phyloP scores from a whole-genome alignment of 1,139 yeast genomes.

The Ogataea hybrid region DNA sequence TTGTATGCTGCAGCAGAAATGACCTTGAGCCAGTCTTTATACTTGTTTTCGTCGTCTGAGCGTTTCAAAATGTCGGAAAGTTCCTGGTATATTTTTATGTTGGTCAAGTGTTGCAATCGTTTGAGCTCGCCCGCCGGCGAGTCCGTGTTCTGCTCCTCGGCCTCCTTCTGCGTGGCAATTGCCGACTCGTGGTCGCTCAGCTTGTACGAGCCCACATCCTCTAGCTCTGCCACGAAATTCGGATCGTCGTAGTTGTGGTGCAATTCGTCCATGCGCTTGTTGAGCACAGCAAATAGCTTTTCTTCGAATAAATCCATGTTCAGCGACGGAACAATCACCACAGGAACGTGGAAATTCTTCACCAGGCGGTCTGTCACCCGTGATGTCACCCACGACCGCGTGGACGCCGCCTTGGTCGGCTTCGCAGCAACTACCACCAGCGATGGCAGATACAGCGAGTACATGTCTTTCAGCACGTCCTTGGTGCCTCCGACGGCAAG shows the following conservation, averaged over 20 bases:
- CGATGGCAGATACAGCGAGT: conserved; percentile 62
- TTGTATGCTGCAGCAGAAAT: conserved; percentile 32
- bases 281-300: conserved; percentile 33
- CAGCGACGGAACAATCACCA: conserved; percentile 63
- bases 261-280: conserved; percentile 46
- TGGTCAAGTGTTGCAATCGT: conserved; percentile 24
- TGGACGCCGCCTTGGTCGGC: conserved; percentile 52
- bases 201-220: conserved; percentile 26
- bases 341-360: conserved; percentile 64
- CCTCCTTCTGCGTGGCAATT: conserved; percentile 10
- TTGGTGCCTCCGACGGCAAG: conserved; percentile 59
- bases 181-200: conserved; percentile 24
- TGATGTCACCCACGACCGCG: conserved; percentile 60
- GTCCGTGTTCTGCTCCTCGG: conserved; percentile 8
- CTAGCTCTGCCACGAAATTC: conserved; percentile 21
- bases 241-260: conserved; percentile 35
- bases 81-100: conserved; percentile 26
- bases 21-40: conserved; percentile 28
- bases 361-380: conserved; percentile 63
- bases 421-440: conserved; percentile 60
- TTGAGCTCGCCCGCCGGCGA: conserved; percentile 23
- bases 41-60: conserved; percentile 27
- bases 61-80: conserved; percentile 22
- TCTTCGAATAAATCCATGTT: conserved; percentile 58
- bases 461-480: conserved; percentile 57